Conservation (phyloP, 2,329 filamentous ascomycete species). For the Apiospora pterosperma region DNA sequence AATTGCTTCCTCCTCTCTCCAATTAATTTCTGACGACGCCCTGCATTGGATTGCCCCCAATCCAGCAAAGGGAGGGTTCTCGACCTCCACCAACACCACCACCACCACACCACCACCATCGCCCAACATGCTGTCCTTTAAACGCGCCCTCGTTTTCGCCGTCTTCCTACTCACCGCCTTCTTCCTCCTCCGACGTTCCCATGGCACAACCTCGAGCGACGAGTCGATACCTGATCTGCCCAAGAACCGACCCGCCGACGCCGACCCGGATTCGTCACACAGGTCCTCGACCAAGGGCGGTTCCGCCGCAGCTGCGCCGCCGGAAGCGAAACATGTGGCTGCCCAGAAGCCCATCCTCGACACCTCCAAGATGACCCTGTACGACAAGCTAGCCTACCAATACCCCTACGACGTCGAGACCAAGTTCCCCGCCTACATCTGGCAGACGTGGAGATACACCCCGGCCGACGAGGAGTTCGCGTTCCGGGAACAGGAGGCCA, state of each 20-base stretch:
- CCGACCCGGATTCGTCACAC: constrained; percentile 8
- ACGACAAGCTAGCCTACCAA: constrained; percentile 83
- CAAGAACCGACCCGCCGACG: constrained; percentile 21
- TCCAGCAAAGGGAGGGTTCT: background rate
- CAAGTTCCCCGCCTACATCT: constrained; percentile 96
- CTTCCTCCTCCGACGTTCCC: constrained; percentile 29
- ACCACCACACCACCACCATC: background rate
- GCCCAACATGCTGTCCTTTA: constrained; percentile 29
- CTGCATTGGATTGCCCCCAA: background rate
- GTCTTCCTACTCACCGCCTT: constrained; percentile 31
- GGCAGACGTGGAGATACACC: constrained; percentile 96
- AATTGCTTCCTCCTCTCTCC: background rate
- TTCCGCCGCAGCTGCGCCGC: constrained; percentile 12
- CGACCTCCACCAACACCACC: no score
- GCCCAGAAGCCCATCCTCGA: constrained; percentile 66
- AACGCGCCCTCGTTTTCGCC: constrained; percentile 28
- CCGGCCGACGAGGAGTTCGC: constrained; percentile 74
- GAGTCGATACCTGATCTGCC: constrained; percentile 13
- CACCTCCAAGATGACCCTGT: constrained; percentile 67
- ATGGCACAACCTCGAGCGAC: constrained; percentile 19
- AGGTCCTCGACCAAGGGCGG: constrained; percentile 14
- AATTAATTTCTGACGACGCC: background rate
- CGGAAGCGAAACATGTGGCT: constrained; percentile 25
- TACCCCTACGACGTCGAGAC: constrained; percentile 86
- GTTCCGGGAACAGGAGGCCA: constrained; percentile 81